These are phyloP conservation scores for Perilla frutescens DNA, from an alignment of 257 asterid species.

Conservation along the genomic window DNA sequence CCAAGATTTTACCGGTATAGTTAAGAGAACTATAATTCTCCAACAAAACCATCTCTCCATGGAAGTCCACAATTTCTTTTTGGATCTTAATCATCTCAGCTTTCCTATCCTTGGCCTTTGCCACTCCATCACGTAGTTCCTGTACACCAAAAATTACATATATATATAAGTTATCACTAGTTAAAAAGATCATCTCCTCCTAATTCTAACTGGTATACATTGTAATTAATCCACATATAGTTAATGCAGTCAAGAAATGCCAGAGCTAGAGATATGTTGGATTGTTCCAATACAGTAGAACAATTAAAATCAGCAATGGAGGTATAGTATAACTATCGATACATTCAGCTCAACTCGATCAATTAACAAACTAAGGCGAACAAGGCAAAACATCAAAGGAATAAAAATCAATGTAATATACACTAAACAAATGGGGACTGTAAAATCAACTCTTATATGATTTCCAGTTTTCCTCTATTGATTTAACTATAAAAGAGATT, in stretches of 20 bases:
- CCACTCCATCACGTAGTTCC: conserved; percentile 87
- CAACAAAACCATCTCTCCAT: conserved; percentile 94
- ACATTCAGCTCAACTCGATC: neutral
- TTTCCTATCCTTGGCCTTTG: conserved; percentile 54
- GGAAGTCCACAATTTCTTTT: conserved; percentile 89
- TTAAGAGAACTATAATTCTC: conserved; percentile 96
- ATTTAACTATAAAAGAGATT: neutral
- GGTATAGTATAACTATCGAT: neutral
- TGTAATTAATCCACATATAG: neutral
- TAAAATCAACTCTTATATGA: neutral
- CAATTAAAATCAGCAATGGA: neutral
- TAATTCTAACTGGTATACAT: neutral
- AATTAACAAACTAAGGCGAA: no score
- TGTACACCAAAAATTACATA: conserved; percentile 34
- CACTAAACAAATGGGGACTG: neutral
- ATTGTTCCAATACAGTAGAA: neutral
- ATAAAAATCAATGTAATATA: conserved; percentile 8
- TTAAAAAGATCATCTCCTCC: neutral
- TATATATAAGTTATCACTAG: neutral
- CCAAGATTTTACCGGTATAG: conserved; percentile 64
- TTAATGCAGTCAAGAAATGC: neutral
- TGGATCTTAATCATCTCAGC: conserved; percentile 73
- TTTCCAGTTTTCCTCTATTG: neutral
- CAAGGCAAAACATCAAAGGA: conserved; percentile 6
- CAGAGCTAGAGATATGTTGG: neutral